Evolutionary conservation across 495 filamentous ascomycete genomes (phyloP).

Genomic region (Penicillium verhagenii): DNA sequence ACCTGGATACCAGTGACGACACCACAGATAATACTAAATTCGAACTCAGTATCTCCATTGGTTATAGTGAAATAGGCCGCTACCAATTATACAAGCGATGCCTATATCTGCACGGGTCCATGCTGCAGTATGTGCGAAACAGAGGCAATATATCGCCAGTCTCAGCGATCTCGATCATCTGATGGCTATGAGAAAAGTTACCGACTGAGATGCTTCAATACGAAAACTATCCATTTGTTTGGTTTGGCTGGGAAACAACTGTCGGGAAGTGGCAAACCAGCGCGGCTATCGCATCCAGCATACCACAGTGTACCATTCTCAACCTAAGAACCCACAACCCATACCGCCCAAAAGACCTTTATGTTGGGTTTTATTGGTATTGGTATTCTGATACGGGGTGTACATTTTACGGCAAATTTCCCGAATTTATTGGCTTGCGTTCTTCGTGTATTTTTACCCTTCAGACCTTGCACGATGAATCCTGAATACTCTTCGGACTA

Average conservation of each 20-base stretch:
- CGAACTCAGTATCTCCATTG: background rate
- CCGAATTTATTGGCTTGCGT: slow-evolving; percentile 10
- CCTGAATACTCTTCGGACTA: slow-evolving; percentile 21
- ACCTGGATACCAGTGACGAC: background rate
- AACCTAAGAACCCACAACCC: background rate
- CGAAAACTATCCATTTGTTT: background rate
- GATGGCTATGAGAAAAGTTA: background rate
- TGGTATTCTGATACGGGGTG: background rate
- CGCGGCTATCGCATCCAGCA: slow-evolving; percentile 37
- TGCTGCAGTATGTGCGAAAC: background rate
- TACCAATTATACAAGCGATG: background rate
- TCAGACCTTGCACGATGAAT: slow-evolving; percentile 13
- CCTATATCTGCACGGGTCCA: background rate
- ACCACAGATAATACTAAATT: background rate
- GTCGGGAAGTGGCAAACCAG: slow-evolving; percentile 20
- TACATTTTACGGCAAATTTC: background rate
- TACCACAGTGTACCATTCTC: slow-evolving; percentile 31
- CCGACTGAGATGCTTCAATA: background rate
- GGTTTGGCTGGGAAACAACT: background rate
- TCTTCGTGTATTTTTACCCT: slow-evolving; percentile 2
- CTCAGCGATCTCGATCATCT: background rate
- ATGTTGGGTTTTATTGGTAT: background rate
- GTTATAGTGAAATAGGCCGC: background rate
- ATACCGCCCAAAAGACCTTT: background rate
- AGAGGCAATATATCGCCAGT: background rate